phyloP scores from a whole-genome alignment of 306 rosid genomes.

The Carpinus fangiana region DNA sequence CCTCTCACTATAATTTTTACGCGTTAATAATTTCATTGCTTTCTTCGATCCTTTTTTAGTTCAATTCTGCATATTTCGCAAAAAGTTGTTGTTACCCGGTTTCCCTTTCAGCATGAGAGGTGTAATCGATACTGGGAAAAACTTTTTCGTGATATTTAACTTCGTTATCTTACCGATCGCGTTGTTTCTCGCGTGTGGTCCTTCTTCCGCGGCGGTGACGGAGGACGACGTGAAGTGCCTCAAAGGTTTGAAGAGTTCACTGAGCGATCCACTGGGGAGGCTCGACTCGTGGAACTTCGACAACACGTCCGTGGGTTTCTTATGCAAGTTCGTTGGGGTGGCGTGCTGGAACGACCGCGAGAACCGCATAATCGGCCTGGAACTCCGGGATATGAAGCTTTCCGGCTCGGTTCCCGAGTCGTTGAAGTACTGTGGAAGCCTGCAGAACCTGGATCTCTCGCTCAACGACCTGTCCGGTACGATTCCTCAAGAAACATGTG shows the following conservation, averaged over 20 bases:
- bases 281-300: conserved; percentile 57
- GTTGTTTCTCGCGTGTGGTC: conserved; percentile 14
- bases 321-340: conserved; percentile 69
- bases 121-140: background rate
- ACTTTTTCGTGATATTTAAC: background rate
- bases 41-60: background rate
- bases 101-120: conserved; percentile 17
- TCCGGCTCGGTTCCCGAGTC: conserved; percentile 58
- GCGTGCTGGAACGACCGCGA: conserved; percentile 77
- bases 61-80: background rate
- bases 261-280: conserved; percentile 34
- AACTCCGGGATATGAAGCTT: conserved; percentile 50
- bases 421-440: conserved; percentile 55
- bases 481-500: conserved; percentile 65
- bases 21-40: background rate
- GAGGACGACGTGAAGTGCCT: conserved; percentile 70
- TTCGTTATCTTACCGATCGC: background rate
- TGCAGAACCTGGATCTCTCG: conserved; percentile 69
- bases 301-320: conserved; percentile 56
- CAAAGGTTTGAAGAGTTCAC: conserved; percentile 37
- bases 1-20: background rate
- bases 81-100: background rate
- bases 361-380: conserved; percentile 58
- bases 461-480: conserved; percentile 45
- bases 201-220: conserved; percentile 33